Evolutionary conservation across 2,329 filamentous ascomycete genomes (phyloP).

Genomic region (Ophiocordyceps camponoti-floridani): DNA sequence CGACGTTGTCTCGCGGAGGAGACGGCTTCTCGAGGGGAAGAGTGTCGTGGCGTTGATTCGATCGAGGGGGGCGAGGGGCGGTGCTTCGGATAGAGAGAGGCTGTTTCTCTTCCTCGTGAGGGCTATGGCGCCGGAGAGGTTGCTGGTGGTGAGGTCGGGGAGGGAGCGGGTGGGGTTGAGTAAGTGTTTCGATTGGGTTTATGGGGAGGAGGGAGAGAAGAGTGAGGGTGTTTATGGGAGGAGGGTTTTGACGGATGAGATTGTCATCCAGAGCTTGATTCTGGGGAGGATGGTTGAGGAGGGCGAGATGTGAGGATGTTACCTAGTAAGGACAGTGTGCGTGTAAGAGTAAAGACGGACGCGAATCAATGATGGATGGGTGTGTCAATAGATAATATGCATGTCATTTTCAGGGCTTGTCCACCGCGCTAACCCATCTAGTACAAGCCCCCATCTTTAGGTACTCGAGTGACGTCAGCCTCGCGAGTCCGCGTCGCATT

Average conservation of each 20-base stretch:
- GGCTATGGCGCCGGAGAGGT: constrained; percentile 28
- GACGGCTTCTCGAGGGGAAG: constrained; percentile 43
- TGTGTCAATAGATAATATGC: no score
- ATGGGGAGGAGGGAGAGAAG: constrained; percentile 48
- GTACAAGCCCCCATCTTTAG: no score
- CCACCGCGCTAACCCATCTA: no score
- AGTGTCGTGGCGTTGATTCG: constrained; percentile 54
- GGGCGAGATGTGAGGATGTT: constrained; percentile 18
- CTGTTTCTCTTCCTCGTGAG: constrained; percentile 68
- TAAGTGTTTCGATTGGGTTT: constrained; percentile 57
- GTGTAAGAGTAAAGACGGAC: no score
- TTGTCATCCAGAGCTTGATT: constrained; percentile 85
- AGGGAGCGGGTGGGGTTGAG: constrained; percentile 31
- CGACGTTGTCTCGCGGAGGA: constrained; percentile 39
- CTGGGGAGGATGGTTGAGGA: constrained; percentile 60
- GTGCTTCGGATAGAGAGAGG: constrained; percentile 19
- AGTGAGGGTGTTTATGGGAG: constrained; percentile 22
- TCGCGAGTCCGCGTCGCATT: no score
- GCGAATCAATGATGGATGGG: no score
- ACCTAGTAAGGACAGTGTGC: no score
- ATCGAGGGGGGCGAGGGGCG: constrained; percentile 24
- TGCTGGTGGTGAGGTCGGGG: constrained; percentile 29
- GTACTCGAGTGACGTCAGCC: no score
- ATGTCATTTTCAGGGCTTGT: no score
- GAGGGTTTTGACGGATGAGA: constrained; percentile 58